A percentile compares a stretch with the other conserved stretches of the same genome.
Evolutionary conservation across 345 rosid species (phyloP).

Genomic region (Salix brachista): DNA sequence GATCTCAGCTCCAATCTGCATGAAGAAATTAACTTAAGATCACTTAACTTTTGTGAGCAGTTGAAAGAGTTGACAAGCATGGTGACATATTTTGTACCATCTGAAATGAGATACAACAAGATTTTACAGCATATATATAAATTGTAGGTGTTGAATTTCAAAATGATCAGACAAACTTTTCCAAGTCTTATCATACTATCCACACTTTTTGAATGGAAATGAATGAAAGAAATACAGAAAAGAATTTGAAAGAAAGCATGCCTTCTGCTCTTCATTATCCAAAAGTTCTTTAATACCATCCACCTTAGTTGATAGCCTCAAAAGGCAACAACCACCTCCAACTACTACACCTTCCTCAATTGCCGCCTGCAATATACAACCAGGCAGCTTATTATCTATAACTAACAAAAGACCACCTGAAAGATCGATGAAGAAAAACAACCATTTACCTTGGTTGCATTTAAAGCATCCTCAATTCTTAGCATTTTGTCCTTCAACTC

Average conservation of each 20-base stretch:
- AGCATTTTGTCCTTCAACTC: slow-evolving; percentile 91
- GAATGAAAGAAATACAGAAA: background rate
- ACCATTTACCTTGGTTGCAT: slow-evolving; percentile 76
- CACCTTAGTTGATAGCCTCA: slow-evolving; percentile 69
- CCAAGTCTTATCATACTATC: background rate
- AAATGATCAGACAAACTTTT: background rate
- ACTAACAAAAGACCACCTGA: background rate
- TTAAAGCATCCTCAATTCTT: slow-evolving; percentile 82
- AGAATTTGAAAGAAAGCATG: slow-evolving; percentile 1
- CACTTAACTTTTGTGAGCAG: background rate
- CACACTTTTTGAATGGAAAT: background rate
- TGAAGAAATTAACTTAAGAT: background rate
- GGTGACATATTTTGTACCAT: background rate
- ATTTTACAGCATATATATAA: background rate
- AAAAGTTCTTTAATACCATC: slow-evolving; percentile 56
- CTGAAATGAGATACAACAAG: background rate
- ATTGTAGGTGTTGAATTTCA: background rate
- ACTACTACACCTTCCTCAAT: slow-evolving; percentile 93
- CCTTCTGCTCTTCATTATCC: slow-evolving; percentile 86
- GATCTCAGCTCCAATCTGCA: slow-evolving; percentile 89
- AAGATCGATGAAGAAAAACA: slow-evolving; percentile 4
- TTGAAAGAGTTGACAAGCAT: background rate
- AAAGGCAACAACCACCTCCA: slow-evolving; percentile 86
- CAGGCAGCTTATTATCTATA: slow-evolving; percentile 13
- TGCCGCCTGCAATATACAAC: slow-evolving; percentile 58